phyloP scores from a whole-genome alignment of 2,329 filamentous ascomycete genomes.

The Paramyrothecium sp. region DNA sequence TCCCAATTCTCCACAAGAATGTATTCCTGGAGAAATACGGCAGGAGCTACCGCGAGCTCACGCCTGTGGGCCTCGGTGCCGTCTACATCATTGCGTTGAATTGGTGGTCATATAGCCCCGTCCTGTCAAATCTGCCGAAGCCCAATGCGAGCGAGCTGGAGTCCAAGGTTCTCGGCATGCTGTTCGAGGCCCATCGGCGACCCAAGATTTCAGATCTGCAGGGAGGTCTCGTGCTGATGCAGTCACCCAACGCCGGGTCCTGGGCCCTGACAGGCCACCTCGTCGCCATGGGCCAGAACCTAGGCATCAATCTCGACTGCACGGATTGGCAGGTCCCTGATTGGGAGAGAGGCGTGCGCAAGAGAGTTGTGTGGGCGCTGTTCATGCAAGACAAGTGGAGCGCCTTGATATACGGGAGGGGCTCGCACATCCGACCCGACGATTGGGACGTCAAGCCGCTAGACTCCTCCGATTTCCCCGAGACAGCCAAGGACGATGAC shows the following conservation, averaged over 20 bases:
- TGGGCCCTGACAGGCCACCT: slow-evolving; percentile 38
- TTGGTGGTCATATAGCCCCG: slow-evolving; percentile 25
- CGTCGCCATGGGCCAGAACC: slow-evolving; percentile 44
- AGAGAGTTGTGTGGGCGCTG: slow-evolving; percentile 55
- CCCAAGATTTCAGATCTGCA: slow-evolving; percentile 43
- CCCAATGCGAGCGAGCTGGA: slow-evolving; percentile 33
- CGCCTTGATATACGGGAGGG: slow-evolving; percentile 50
- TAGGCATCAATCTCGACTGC: slow-evolving; percentile 52
- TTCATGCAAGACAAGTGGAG: slow-evolving; percentile 57
- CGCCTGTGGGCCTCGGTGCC: slow-evolving; percentile 47
- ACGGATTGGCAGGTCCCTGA: slow-evolving; percentile 50
- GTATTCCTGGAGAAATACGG: slow-evolving; percentile 52
- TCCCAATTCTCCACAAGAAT: slow-evolving; percentile 49
- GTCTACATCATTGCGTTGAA: slow-evolving; percentile 52
- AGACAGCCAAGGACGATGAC: slow-evolving; percentile 20
- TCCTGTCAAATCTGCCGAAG: slow-evolving; percentile 25
- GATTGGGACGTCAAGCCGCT: slow-evolving; percentile 47
- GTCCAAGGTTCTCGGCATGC: slow-evolving; percentile 28
- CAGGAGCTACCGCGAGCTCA: slow-evolving; percentile 48
- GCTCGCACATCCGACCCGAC: slow-evolving; percentile 44
- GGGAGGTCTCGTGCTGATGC: slow-evolving; percentile 41
- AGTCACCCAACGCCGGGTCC: slow-evolving; percentile 22
- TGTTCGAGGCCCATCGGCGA: slow-evolving; percentile 31
- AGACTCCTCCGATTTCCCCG: slow-evolving; percentile 18
- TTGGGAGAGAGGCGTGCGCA: slow-evolving; percentile 55